These are phyloP conservation scores for Trichocomaceae sp. DNA, from an alignment of 2,329 filamentous ascomycete genomes.

Conservation along the genomic window DNA sequence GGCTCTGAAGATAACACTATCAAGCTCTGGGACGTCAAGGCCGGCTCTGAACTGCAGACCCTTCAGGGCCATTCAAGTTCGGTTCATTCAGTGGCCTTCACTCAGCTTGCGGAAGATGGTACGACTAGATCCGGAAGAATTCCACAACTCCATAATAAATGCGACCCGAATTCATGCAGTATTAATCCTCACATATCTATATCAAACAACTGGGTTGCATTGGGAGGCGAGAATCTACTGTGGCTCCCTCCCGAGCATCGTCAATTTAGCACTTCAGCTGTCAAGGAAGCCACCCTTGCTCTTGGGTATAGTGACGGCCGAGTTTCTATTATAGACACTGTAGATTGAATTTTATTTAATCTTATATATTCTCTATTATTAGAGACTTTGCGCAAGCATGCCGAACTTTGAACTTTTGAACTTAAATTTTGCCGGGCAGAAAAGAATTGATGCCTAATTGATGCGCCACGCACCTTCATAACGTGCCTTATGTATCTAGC, in stretches of 20 bases:
- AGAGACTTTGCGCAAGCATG: no score
- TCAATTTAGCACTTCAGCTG: neutral
- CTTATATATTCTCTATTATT: no score
- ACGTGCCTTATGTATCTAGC: no score
- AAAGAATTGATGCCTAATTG: no score
- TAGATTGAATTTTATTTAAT: slow-evolving; percentile 2
- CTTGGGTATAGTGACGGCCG: slow-evolving; percentile 7
- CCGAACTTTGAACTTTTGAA: no score
- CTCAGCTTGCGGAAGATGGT: no score
- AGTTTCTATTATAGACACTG: neutral
- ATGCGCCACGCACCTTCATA: no score
- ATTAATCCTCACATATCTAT: slow-evolving; percentile 5
- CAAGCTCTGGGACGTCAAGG: neutral
- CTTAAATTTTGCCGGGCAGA: no score
- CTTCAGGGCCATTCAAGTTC: neutral
- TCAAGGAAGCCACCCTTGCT: slow-evolving; percentile 1
- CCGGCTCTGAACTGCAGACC: neutral
- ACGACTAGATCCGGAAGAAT: no score
- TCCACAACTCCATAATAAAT: no score
- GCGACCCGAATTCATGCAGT: no score
- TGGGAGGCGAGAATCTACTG: slow-evolving; percentile 4
- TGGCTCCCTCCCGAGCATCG: slow-evolving; percentile 11
- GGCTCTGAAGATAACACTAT: neutral
- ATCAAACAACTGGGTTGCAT: slow-evolving; percentile 3
- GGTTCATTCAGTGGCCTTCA: no score